Percentiles rank a stretch among this genome's conserved stretches.
Conservation (phyloP, 23 red algal species). For the Gracilaria gracilis region DNA sequence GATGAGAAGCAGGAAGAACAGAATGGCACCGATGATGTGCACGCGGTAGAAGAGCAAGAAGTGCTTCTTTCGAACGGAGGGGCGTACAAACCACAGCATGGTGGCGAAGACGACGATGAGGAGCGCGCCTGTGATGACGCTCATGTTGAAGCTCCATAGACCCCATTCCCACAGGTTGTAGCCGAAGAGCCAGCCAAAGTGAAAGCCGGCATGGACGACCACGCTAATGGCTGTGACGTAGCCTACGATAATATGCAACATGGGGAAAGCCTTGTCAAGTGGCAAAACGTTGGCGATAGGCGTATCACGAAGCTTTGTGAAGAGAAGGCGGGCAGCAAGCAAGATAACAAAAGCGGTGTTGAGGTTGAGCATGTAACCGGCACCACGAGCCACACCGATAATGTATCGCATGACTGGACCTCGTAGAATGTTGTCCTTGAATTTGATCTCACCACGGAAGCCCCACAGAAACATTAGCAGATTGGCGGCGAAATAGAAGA, state of each 20-base stretch:
- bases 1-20: conserved; percentile 74
- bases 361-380: conserved; percentile 75
- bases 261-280: conserved; percentile 67
- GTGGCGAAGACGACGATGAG: conserved; percentile 36
- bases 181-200: conserved; percentile 61
- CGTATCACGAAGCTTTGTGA: conserved; percentile 53
- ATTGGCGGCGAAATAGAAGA: neutral
- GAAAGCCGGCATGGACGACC: conserved; percentile 58
- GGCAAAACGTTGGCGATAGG: conserved; percentile 44
- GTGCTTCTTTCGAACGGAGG: conserved; percentile 32
- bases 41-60: conserved; percentile 64
- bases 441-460: conserved; percentile 27
- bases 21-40: conserved; percentile 70
- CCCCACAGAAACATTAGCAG: conserved; percentile 61
- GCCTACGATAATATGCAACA: conserved; percentile 68
- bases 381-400: conserved; percentile 65
- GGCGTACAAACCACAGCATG: conserved; percentile 32
- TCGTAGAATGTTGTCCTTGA: neutral
- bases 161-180: conserved; percentile 30
- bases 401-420: conserved; percentile 9
- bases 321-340: conserved; percentile 39
- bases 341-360: conserved; percentile 75
- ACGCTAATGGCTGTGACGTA: conserved; percentile 29
- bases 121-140: conserved; percentile 41
- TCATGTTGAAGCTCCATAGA: conserved; percentile 57